These are phyloP conservation scores for Bremia lactucae DNA, from an alignment of 352 stramenopile species.

Conservation along the genomic window DNA sequence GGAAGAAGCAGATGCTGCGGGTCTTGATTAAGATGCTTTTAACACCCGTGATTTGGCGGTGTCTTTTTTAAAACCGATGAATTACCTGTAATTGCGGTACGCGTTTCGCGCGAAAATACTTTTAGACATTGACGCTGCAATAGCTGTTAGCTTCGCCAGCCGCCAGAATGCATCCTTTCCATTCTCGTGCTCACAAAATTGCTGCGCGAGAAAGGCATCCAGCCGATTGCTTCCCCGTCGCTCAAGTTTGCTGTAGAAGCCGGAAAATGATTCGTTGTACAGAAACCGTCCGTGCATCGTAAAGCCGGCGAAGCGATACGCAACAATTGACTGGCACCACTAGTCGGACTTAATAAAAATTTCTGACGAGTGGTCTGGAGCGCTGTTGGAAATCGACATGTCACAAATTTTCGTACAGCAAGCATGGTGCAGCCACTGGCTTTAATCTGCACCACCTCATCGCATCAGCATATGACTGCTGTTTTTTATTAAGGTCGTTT, in stretches of 20 bases:
- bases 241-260: no score
- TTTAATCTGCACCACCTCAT: no score
- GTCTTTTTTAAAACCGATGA: no score
- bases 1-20: conserved; percentile 14
- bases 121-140: conserved; percentile 20
- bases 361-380: conserved; percentile 3
- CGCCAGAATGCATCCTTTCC: conserved; percentile 21
- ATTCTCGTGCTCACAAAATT: conserved; percentile 60
- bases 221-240: no score
- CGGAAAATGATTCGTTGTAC: conserved; percentile 6
- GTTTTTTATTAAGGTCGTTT: no score
- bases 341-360: conserved; percentile 3
- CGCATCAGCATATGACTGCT: no score
- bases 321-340: conserved; percentile 2
- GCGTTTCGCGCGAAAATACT: no score
- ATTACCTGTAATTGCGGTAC: no score
- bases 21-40: conserved; percentile 7
- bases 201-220: conserved; percentile 61
- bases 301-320: neutral
- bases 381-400: no score
- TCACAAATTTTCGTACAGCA: conserved; percentile 13
- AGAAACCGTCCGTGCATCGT: conserved; percentile 1
- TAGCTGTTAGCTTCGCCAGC: no score
- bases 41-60: no score
- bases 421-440: no score